Evolutionary conservation across 2,329 filamentous ascomycete genomes (phyloP), one percentile per base, ranked within the genome.

Genomic region (Scedosporium aurantiacum): DNA sequence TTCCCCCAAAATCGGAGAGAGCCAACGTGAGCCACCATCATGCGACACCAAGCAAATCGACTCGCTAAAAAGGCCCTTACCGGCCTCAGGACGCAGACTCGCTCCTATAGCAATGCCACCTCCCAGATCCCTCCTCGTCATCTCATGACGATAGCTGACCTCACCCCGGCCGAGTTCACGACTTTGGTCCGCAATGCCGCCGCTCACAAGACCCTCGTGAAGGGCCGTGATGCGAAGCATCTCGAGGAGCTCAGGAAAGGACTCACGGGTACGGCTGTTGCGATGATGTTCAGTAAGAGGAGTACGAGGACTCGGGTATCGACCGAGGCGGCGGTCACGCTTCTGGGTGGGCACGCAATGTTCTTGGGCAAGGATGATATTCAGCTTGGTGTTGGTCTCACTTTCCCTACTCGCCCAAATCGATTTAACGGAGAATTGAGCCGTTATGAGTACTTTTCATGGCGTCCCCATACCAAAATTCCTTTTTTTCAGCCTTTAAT

Each of bases 211-310:
- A 75, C 82, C 61, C 79, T 84, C 61, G 84, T 93, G 77, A 96
- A 95, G 73, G 82, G 84, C 21, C 83, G 84, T 55, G 66, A 67
- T 54, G 64, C 68, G 18, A 78, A 81, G 60, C 75, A 83, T 57
- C 84, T 88, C 2, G 72, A 77, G 58, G 76, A 79, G 52, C 76
- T 95, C 61, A 76, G 81, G 60, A 79, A 81, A 47, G 78, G 83
- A 10, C 76, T 99, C 64, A 75, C 82, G 0, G 89, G 90, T 60
- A 85, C 90, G 74, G 92, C 91, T 0, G 84, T 99, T 37, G 93
- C 94, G 66, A 88, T 99, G 86, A 90, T 95, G 81, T 99, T 99
- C 79, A 95, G 83, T 81, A 99, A 99, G 78, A 86, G 92, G 67
- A 95, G 89, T 68, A 99, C 94, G 12, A 85, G 94, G 63, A 99